Evolutionary conservation across 2,329 filamentous ascomycete species (phyloP).

Genomic region (Dothistroma septosporum): DNA sequence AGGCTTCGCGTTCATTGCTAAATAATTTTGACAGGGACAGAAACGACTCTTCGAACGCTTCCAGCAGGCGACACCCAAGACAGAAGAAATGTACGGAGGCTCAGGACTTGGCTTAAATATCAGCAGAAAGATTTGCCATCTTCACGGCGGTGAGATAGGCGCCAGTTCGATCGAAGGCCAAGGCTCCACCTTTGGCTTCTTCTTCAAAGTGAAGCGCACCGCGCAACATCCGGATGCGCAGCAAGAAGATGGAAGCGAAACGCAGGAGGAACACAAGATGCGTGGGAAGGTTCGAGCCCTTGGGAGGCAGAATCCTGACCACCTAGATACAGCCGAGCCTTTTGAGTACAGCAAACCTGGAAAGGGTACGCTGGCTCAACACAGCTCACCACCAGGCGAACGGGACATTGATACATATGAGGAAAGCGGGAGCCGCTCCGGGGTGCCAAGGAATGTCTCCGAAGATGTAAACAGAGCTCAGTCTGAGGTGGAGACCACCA

Average conservation of each 20-base stretch:
- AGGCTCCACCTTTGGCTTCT: constrained; percentile 44
- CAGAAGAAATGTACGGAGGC: constrained; percentile 40
- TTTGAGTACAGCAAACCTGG: constrained; percentile 8
- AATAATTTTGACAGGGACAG: constrained; percentile 26
- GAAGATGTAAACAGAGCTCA: constrained; percentile 12
- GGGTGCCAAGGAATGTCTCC: constrained; percentile 7
- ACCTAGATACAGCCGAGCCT: constrained; percentile 9
- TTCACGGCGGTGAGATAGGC: constrained; percentile 45
- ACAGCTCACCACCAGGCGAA: background rate
- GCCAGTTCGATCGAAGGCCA: constrained; percentile 37
- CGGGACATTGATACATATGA: constrained; percentile 1
- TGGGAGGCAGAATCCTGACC: constrained; percentile 4
- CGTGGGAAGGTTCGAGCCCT: constrained; percentile 13
- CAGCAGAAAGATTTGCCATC: constrained; percentile 43
- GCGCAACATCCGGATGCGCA: constrained; percentile 7
- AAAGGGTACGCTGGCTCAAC: background rate
- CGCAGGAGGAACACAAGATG: constrained; percentile 9
- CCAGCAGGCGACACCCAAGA: constrained; percentile 35
- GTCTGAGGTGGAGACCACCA: constrained; percentile 27
- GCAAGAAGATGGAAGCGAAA: background rate
- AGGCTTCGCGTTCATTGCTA: too few relatives aligned
- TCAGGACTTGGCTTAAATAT: constrained; percentile 46
- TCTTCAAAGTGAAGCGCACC: constrained; percentile 32
- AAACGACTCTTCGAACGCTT: constrained; percentile 43
- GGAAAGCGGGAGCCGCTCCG: background rate